Conservation (phyloP, 164 flowering plant genomes). For the Magnolia kwangsiensis region DNA sequence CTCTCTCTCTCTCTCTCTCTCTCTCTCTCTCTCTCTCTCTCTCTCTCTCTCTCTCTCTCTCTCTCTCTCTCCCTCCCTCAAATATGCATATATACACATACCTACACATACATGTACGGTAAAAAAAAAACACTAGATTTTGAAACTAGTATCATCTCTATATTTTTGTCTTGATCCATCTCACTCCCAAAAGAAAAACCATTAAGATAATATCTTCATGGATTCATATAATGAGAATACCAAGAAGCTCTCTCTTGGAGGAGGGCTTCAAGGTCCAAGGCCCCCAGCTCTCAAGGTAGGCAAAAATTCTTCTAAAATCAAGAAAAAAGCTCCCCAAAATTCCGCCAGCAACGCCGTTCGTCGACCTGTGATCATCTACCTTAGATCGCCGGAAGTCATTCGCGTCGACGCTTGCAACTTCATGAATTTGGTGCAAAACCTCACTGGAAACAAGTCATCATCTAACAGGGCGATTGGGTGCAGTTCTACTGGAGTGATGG, state of each 20-base stretch:
- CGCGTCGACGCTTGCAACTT: constrained; percentile 40
- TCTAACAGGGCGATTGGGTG: not conserved
- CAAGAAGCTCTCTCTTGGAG: not conserved
- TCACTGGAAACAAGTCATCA: constrained; percentile 34
- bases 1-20: not conserved
- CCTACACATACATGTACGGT: not conserved
- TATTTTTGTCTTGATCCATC: not conserved
- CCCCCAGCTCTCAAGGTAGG: constrained; percentile 28
- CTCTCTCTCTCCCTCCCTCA: not conserved
- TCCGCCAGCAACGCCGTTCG: no score
- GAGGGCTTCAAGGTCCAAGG: constrained; percentile 35
- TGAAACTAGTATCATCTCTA: not conserved
- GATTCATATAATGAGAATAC: constrained; percentile 1
- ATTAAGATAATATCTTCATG: not conserved
- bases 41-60: not conserved
- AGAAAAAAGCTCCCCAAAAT: constrained; percentile 10
- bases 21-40: no score
- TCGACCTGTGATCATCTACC: constrained; percentile 13
- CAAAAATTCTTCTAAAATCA: constrained; percentile 20
- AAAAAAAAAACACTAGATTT: not conserved
- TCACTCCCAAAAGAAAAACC: not conserved
- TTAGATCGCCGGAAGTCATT: constrained; percentile 35
- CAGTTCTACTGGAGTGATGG: not conserved
- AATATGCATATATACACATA: not conserved
- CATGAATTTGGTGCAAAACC: constrained; percentile 41